phyloP scores from a whole-genome alignment of 2,329 filamentous ascomycete genomes.

The Aureobasidium subglaciale region DNA sequence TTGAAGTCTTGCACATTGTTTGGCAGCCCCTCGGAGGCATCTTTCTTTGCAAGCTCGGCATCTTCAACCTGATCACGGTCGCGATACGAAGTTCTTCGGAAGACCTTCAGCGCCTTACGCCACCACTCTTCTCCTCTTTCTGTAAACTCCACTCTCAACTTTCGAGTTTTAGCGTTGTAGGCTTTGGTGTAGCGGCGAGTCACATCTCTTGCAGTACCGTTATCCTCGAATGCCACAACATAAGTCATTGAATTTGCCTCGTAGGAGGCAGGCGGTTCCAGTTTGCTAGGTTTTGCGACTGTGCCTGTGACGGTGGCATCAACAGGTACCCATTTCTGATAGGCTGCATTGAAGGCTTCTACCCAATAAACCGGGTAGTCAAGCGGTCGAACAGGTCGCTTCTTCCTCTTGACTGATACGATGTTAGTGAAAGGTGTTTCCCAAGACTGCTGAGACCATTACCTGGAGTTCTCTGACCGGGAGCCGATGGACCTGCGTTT shows the following conservation, averaged over 20 bases:
- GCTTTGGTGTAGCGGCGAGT: constrained; percentile 81
- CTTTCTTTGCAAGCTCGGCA: constrained; percentile 62
- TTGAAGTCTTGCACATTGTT: constrained; percentile 35
- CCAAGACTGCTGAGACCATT: constrained; percentile 3
- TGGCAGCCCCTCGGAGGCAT: constrained; percentile 60
- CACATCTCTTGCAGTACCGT: constrained; percentile 73
- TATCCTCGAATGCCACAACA: constrained; percentile 75
- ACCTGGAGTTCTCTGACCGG: constrained; percentile 14
- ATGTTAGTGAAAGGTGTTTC: constrained; percentile 25
- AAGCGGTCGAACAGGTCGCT: constrained; percentile 55
- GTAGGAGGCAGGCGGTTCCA: constrained; percentile 80
- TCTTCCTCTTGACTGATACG: constrained; percentile 32
- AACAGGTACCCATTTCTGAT: constrained; percentile 86
- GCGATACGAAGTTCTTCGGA: constrained; percentile 22
- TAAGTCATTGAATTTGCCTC: constrained; percentile 72
- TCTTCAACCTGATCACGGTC: constrained; percentile 82
- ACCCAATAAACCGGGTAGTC: constrained; percentile 87
- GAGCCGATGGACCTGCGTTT: background rate
- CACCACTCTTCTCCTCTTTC: constrained; percentile 52
- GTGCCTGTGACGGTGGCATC: constrained; percentile 78
- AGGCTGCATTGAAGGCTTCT: constrained; percentile 76
- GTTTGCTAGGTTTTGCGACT: constrained; percentile 64
- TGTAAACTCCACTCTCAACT: constrained; percentile 66
- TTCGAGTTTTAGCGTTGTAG: constrained; percentile 84
- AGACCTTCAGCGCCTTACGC: constrained; percentile 42